Percentiles rank a stretch among this genome's conserved stretches.
These are phyloP conservation scores for Arthroderma sp. DNA, from an alignment of 2,329 filamentous ascomycete genomes.

Conservation along the genomic window DNA sequence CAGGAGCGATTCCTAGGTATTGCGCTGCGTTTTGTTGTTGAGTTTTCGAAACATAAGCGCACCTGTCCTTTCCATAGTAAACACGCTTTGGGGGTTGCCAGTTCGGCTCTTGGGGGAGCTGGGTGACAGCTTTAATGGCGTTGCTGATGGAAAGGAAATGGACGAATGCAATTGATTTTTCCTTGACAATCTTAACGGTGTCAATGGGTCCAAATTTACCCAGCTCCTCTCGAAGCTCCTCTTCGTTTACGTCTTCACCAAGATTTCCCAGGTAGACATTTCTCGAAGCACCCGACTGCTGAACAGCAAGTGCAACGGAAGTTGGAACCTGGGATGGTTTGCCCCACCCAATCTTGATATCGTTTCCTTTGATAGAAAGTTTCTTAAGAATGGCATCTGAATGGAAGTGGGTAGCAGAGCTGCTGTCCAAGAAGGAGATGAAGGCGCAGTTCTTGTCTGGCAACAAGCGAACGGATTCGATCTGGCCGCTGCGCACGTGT, in stretches of 20 bases:
- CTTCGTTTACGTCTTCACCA: slow-evolving; percentile 76
- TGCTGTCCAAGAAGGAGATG: slow-evolving; percentile 96
- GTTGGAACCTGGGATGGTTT: slow-evolving; percentile 97
- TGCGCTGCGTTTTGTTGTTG: slow-evolving; percentile 98
- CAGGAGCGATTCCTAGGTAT: slow-evolving; percentile 91
- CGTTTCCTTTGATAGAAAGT: slow-evolving; percentile 93
- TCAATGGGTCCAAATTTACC: slow-evolving; percentile 95
- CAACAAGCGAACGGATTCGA: slow-evolving; percentile 92
- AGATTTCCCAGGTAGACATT: slow-evolving; percentile 96
- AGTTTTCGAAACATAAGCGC: slow-evolving; percentile 97
- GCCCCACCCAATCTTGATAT: slow-evolving; percentile 99
- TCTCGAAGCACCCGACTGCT: slow-evolving; percentile 90
- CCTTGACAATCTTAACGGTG: slow-evolving; percentile 91
- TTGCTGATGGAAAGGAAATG: slow-evolving; percentile 97
- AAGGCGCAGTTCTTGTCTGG: slow-evolving; percentile 99
- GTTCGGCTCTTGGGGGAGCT: slow-evolving; percentile 89
- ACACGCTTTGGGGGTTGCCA: slow-evolving; percentile 93
- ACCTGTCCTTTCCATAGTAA: slow-evolving; percentile 97
- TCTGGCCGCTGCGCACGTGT: slow-evolving; percentile 92
- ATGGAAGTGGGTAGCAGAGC: slow-evolving; percentile 96
- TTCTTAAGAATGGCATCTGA: slow-evolving; percentile 99
- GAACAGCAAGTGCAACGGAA: slow-evolving; percentile 90
- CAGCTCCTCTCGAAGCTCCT: slow-evolving; percentile 85
- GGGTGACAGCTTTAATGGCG: slow-evolving; percentile 93
- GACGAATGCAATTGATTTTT: slow-evolving; percentile 96